Conservation (phyloP, 345 rosid species). For the Dipteronia dyeriana region DNA sequence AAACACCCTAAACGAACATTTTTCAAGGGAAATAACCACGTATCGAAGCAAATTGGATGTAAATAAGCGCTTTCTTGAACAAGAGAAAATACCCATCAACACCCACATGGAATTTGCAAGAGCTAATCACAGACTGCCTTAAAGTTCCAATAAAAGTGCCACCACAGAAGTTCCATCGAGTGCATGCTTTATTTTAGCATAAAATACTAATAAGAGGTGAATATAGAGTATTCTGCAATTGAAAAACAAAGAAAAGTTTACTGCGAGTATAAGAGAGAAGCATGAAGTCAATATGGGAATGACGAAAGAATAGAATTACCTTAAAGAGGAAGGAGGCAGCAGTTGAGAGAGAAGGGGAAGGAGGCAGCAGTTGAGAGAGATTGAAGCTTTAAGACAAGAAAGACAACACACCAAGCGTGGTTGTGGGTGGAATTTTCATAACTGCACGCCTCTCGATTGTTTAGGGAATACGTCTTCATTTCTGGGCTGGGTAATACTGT, state of each 20-base stretch:
- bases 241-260: not conserved
- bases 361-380: too few species aligned
- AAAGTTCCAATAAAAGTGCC: not conserved
- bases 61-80: conserved; percentile 20
- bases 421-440: too few species aligned
- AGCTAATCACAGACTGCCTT: not conserved
- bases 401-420: too few species aligned
- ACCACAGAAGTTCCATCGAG: not conserved
- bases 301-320: not conserved
- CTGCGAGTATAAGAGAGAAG: not conserved
- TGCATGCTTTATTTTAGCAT: not conserved
- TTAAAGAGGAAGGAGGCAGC: not conserved
- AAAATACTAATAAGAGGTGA: not conserved
- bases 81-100: conserved; percentile 31
- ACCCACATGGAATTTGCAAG: not conserved
- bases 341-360: not conserved
- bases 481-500: too few species aligned
- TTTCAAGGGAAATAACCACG: conserved; percentile 4
- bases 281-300: not conserved
- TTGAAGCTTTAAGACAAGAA: too few species aligned
- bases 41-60: conserved; percentile 17
- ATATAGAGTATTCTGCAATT: not conserved
- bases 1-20: conserved; percentile 13
- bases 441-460: too few species aligned
- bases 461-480: too few species aligned